Evolutionary conservation across 2,329 filamentous ascomycete species (phyloP).

Genomic region (Sporothrix sp.): DNA sequence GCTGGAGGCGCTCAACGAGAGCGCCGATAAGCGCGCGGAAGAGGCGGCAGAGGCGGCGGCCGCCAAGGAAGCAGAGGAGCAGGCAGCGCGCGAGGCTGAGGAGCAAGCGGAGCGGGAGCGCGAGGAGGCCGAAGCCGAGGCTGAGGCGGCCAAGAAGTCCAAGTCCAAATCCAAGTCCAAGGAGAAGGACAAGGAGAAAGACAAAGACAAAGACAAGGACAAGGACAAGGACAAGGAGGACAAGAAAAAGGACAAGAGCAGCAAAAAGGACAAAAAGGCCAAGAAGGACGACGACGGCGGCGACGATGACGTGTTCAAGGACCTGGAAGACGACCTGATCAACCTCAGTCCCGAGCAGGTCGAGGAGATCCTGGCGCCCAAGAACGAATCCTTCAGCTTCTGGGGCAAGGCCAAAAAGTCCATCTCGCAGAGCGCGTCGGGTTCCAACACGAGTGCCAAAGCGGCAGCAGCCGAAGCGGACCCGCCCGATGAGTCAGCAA

Average conservation of each 20-base stretch:
- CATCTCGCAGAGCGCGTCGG: slow-evolving; percentile 23
- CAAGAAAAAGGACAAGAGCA: slow-evolving; percentile 16
- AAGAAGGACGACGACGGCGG: slow-evolving; percentile 23
- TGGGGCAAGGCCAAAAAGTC: slow-evolving; percentile 46
- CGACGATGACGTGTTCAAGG: slow-evolving; percentile 23
- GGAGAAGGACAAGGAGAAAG: slow-evolving; percentile 10
- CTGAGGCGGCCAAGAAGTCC: slow-evolving; percentile 7
- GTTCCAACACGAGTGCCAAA: slow-evolving; percentile 7
- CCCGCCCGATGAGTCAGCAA: slow-evolving; percentile 20
- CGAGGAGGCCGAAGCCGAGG: slow-evolving; percentile 28
- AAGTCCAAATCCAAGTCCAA: slow-evolving; percentile 34
- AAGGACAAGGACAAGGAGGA: slow-evolving; percentile 19
- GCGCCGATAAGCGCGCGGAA: slow-evolving; percentile 23
- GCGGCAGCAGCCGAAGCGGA: slow-evolving; percentile 4
- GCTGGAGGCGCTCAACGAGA: slow-evolving; percentile 28
- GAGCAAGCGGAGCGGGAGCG: slow-evolving; percentile 24
- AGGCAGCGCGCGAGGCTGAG: slow-evolving; percentile 26
- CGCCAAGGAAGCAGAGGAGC: slow-evolving; percentile 29
- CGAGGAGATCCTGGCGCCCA: slow-evolving; percentile 31
- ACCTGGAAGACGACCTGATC: slow-evolving; percentile 21
- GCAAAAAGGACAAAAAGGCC: slow-evolving; percentile 19
- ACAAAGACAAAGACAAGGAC: slow-evolving; percentile 20
- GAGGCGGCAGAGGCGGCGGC: slow-evolving; percentile 22
- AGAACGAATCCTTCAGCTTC: slow-evolving; percentile 44
- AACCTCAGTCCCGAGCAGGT: slow-evolving; percentile 34